Conservation (phyloP, 2,329 filamentous ascomycete genomes). For the Bretziella fagacearum region DNA sequence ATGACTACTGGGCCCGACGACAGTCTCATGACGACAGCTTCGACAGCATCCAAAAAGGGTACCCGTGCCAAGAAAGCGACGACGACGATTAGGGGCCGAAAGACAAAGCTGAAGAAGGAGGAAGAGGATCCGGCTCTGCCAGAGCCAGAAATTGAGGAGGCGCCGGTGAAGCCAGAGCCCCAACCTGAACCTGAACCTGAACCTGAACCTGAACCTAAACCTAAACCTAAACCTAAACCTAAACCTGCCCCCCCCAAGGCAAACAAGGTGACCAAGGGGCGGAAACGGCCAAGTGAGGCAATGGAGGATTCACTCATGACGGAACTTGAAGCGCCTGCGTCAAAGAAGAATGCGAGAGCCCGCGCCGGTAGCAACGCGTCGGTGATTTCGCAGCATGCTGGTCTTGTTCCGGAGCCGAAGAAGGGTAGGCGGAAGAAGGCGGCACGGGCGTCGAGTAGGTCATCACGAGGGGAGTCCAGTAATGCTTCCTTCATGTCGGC, state of each 20-base stretch:
- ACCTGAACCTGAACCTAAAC: neutral
- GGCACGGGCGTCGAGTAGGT: slow-evolving; percentile 25
- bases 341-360: slow-evolving; percentile 42
- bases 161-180: neutral
- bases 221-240: neutral
- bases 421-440: slow-evolving; percentile 24
- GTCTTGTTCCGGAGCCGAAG: slow-evolving; percentile 15
- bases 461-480: slow-evolving; percentile 17
- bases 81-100: slow-evolving; percentile 25
- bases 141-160: slow-evolving; percentile 13
- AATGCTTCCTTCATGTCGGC: slow-evolving; percentile 36
- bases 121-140: slow-evolving; percentile 29
- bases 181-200: neutral
- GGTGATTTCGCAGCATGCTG: slow-evolving; percentile 17
- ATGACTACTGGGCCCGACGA: slow-evolving; percentile 36
- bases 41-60: slow-evolving; percentile 24
- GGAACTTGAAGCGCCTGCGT: slow-evolving; percentile 30
- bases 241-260: slow-evolving; percentile 20
- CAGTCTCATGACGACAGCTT: slow-evolving; percentile 42
- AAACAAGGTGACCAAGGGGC: slow-evolving; percentile 27
- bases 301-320: slow-evolving; percentile 32
- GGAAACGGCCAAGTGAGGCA: slow-evolving; percentile 46
- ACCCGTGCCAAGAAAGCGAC: slow-evolving; percentile 36
- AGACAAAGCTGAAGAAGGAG: slow-evolving; percentile 33
- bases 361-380: slow-evolving; percentile 30